Conservation (phyloP, 768 basidiomycete species). For the Rubroboletus satanas region DNA sequence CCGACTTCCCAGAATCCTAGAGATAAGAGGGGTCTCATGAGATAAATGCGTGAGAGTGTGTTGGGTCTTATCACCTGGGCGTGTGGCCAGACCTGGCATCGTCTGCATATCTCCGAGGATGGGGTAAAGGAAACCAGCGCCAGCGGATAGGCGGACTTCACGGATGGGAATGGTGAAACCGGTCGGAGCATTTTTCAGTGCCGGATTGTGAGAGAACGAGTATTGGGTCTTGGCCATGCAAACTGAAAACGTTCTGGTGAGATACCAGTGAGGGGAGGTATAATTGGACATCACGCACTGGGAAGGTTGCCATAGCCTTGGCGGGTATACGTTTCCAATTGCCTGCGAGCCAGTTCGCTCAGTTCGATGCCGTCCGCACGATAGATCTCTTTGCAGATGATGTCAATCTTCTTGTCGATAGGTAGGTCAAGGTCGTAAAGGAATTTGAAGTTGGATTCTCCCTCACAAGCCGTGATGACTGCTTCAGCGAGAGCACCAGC, state of each 20-base stretch:
- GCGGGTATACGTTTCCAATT: slow-evolving; percentile 86
- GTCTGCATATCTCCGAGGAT: slow-evolving; percentile 97
- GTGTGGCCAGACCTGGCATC: slow-evolving; percentile 93
- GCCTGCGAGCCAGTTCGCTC: slow-evolving; percentile 77
- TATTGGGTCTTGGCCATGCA: slow-evolving; percentile 99
- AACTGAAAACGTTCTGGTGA: slow-evolving; percentile 43
- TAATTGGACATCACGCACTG: slow-evolving; percentile 45
- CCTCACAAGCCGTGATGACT: slow-evolving; percentile 83
- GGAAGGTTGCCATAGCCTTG: slow-evolving; percentile 82
- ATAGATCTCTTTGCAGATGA: slow-evolving; percentile 89
- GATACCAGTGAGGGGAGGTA: slow-evolving; percentile 1
- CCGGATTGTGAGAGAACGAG: slow-evolving; percentile 93
- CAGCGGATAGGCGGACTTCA: slow-evolving; percentile 82
- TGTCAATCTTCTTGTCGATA: slow-evolving; percentile 84
- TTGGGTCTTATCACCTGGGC: slow-evolving; percentile 56
- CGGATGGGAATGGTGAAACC: slow-evolving; percentile 94
- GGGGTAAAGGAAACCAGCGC: slow-evolving; percentile 94
- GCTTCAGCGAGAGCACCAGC: slow-evolving; percentile 89
- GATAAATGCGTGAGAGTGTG: slow-evolving; percentile 1
- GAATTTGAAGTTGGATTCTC: slow-evolving; percentile 83
- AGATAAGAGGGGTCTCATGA: slow-evolving; percentile 9
- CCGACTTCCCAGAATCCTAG: slow-evolving; percentile 88
- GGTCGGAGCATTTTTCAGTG: slow-evolving; percentile 84
- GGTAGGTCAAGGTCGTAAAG: slow-evolving; percentile 83
- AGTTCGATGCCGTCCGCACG: slow-evolving; percentile 89